Conservation (phyloP, 2,329 filamentous ascomycete genomes). For the Escovopsis weberi region DNA sequence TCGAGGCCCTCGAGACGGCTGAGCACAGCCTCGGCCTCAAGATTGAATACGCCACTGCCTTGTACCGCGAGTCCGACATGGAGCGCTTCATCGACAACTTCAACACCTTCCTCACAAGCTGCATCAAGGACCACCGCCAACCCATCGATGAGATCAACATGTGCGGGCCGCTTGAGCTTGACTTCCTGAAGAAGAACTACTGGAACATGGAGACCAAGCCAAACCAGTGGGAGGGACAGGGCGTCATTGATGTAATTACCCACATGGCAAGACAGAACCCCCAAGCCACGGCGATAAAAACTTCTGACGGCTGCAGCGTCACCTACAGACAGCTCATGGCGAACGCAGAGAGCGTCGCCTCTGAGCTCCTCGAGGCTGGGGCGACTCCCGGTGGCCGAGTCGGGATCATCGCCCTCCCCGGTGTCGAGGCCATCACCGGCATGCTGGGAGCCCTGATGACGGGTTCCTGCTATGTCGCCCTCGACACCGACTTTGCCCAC, state of each 20-base stretch:
- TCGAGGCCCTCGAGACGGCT: constrained; percentile 12
- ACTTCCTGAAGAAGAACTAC: constrained; percentile 8
- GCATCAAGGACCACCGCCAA: constrained; percentile 13
- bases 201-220: constrained; percentile 10
- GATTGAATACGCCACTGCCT: constrained; percentile 11
- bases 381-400: constrained; percentile 9
- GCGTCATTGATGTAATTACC: constrained; percentile 9
- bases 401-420: constrained; percentile 10
- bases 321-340: constrained; percentile 12
- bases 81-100: constrained; percentile 15
- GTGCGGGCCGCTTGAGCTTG: constrained; percentile 11
- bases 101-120: constrained; percentile 12
- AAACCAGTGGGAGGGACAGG: constrained; percentile 10
- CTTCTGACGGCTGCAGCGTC: constrained; percentile 11
- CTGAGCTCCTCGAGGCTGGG: constrained; percentile 9
- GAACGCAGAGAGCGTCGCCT: constrained; percentile 11
- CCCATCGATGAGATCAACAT: constrained; percentile 12
- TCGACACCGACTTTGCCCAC: constrained; percentile 13
- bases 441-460: constrained; percentile 11
- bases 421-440: constrained; percentile 10
- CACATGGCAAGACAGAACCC: constrained; percentile 12
- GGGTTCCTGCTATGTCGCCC: constrained; percentile 12
- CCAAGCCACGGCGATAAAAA: constrained; percentile 11
- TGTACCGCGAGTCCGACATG: constrained; percentile 11
- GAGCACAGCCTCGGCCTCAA: constrained; percentile 11